Evolutionary conservation across 352 stramenopile genomes (phyloP).

Genomic region (Albugo laibachii): DNA sequence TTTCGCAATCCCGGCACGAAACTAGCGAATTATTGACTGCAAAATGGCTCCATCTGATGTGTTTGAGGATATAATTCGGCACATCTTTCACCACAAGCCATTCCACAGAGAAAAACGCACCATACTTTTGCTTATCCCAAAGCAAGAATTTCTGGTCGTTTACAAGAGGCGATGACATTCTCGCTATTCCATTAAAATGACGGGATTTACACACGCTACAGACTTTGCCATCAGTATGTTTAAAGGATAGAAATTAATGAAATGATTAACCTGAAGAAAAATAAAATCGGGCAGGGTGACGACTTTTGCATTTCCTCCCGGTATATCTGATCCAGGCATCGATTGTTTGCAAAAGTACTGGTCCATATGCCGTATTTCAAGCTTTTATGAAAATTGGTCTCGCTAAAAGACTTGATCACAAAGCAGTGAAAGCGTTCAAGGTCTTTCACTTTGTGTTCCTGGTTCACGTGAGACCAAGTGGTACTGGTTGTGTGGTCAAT

Average conservation of each 20-base stretch:
- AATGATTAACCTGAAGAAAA: conserved; percentile 48
- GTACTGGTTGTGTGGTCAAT: neutral
- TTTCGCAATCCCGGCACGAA: conserved; percentile 51
- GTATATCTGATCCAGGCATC: conserved; percentile 45
- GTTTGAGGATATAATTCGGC: conserved; percentile 53
- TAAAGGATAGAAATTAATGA: neutral
- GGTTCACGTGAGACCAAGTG: conserved; percentile 29
- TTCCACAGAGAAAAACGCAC: conserved; percentile 58
- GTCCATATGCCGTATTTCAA: conserved; percentile 72
- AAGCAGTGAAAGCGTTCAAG: conserved; percentile 23
- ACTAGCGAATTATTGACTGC: conserved; percentile 67
- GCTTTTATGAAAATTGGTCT: conserved; percentile 72
- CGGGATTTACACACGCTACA: conserved; percentile 44
- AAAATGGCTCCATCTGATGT: conserved; percentile 62
- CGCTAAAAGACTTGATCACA: conserved; percentile 71
- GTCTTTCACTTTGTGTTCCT: conserved; percentile 22
- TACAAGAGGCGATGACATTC: conserved; percentile 46
- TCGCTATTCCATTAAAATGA: conserved; percentile 57
- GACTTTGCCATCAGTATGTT: neutral
- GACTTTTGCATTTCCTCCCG: conserved; percentile 26
- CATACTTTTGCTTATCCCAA: conserved; percentile 74
- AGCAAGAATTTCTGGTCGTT: conserved; percentile 31
- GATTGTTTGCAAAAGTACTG: conserved; percentile 48
- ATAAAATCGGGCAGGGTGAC: conserved; percentile 33
- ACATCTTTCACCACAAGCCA: conserved; percentile 74